Percentiles rank a stretch among this genome's conserved stretches.
phyloP scores from a whole-genome alignment of 2,329 filamentous ascomycete genomes.

The Alternaria brassicicola region DNA sequence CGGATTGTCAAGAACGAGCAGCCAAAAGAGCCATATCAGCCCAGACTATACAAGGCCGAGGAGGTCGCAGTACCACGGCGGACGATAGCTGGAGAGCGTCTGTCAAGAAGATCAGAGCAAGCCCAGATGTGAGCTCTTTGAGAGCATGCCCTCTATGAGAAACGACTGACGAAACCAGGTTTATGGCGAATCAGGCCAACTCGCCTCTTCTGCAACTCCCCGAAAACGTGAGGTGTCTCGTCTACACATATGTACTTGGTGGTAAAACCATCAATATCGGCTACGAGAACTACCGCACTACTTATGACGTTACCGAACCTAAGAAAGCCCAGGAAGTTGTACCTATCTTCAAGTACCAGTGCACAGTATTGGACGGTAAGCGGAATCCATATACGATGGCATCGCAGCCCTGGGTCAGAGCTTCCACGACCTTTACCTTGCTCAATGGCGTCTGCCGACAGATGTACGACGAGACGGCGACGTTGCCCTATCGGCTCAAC shows the following conservation, averaged over 20 bases:
- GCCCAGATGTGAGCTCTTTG: conserved; percentile 21
- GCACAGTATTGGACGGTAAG: conserved; percentile 19
- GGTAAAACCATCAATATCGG: conserved; percentile 35
- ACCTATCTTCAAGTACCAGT: conserved; percentile 33
- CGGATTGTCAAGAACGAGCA: conserved; percentile 14
- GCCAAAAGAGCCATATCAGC: conserved; percentile 16
- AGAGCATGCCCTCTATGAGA: not conserved
- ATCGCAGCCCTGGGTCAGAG: conserved; percentile 9
- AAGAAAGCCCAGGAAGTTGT: not conserved
- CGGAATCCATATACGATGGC: conserved; percentile 19
- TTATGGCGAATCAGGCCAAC: conserved; percentile 30
- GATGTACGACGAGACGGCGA: conserved; percentile 37
- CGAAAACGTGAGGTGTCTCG: conserved; percentile 24
- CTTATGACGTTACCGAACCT: not conserved
- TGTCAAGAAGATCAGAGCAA: conserved; percentile 19
- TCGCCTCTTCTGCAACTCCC: conserved; percentile 37
- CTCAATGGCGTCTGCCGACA: conserved; percentile 39
- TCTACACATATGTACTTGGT: conserved; percentile 31
- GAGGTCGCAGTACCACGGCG: conserved; percentile 11
- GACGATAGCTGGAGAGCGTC: conserved; percentile 12
- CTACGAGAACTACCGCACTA: conserved; percentile 28
- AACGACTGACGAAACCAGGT: conserved; percentile 18
- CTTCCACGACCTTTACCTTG: conserved; percentile 18
- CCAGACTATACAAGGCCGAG: conserved; percentile 20
- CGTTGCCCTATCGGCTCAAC: conserved; percentile 35